A percentile compares a stretch with the other conserved stretches of the same genome.
Conservation (phyloP, 2,329 filamentous ascomycete genomes). For the Colletotrichum eremochloae region DNA sequence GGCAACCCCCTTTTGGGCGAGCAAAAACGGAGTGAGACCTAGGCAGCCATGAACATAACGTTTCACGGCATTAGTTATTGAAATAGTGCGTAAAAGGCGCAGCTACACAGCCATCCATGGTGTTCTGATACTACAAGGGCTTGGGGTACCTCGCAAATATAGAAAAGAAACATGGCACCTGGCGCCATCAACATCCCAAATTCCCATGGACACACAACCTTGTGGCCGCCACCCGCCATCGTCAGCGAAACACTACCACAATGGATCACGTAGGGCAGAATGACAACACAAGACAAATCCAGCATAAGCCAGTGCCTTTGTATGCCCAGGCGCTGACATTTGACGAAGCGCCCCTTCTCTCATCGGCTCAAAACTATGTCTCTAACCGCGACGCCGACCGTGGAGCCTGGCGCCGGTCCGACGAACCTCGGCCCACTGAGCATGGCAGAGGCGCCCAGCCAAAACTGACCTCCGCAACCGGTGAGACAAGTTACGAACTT, state of each 20-base stretch:
- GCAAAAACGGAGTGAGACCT: no score
- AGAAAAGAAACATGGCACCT: no score
- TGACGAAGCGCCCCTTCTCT: slow-evolving; percentile 24
- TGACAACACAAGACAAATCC: not conserved
- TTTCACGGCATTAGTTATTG: no score
- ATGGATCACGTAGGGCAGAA: slow-evolving; percentile 18
- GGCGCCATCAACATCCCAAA: no score
- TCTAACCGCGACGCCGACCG: not conserved
- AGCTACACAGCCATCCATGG: no score
- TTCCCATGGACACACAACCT: no score
- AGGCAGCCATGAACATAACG: no score
- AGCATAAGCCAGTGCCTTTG: slow-evolving; percentile 16
- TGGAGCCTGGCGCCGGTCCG: not conserved
- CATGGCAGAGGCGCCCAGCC: not conserved
- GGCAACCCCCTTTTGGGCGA: no score
- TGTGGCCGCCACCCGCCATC: no score
- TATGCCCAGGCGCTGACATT: slow-evolving; percentile 17
- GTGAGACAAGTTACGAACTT: slow-evolving; percentile 18
- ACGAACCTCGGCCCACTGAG: not conserved
- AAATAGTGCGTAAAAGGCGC: no score
- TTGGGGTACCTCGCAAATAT: no score
- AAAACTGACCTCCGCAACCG: not conserved
- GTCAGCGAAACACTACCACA: not conserved
- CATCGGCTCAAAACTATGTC: slow-evolving; percentile 17
- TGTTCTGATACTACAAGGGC: no score